Percentiles rank a stretch among this genome's conserved stretches.
phyloP scores from a whole-genome alignment of 768 basidiomycete species.

The Tulasnella sp. region DNA sequence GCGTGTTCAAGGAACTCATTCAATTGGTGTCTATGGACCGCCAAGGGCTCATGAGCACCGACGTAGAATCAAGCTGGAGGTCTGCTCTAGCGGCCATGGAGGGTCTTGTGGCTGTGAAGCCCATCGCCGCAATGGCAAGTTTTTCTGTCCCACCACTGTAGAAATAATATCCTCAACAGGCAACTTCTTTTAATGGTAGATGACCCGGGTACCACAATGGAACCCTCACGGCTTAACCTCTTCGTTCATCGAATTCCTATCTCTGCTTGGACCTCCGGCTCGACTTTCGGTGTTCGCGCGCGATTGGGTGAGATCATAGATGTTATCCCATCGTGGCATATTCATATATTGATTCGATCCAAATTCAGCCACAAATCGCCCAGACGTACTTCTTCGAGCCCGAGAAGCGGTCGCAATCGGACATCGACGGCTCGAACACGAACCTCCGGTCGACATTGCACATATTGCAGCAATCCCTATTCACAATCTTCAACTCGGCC shows the following conservation, averaged over 20 bases:
- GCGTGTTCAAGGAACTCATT: slow-evolving; percentile 38
- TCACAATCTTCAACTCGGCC: slow-evolving; percentile 80
- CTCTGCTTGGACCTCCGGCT: slow-evolving; percentile 65
- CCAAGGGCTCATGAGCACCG: slow-evolving; percentile 9
- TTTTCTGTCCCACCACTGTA: neutral
- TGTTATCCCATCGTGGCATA: no score
- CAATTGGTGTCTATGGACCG: slow-evolving; percentile 4
- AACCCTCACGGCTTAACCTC: slow-evolving; percentile 51
- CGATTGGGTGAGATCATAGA: slow-evolving; percentile 59
- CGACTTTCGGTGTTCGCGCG: slow-evolving; percentile 76
- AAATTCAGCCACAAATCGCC: slow-evolving; percentile 70
- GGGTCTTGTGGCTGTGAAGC: slow-evolving; percentile 68
- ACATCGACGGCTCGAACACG: slow-evolving; percentile 72
- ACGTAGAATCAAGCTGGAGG: slow-evolving; percentile 46
- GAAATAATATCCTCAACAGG: neutral
- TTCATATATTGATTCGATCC: no score
- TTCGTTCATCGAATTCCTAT: slow-evolving; percentile 44
- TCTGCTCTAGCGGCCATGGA: slow-evolving; percentile 72
- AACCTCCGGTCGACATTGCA: slow-evolving; percentile 81
- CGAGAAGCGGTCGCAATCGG: slow-evolving; percentile 57
- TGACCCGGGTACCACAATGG: slow-evolving; percentile 66
- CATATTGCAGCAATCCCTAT: slow-evolving; percentile 70
- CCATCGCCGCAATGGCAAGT: slow-evolving; percentile 58
- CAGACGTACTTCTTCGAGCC: slow-evolving; percentile 78
- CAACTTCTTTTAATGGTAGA: slow-evolving; percentile 22